These are phyloP conservation scores for Capsella rubella DNA, from an alignment of 441 rosid species.

Conservation along the genomic window DNA sequence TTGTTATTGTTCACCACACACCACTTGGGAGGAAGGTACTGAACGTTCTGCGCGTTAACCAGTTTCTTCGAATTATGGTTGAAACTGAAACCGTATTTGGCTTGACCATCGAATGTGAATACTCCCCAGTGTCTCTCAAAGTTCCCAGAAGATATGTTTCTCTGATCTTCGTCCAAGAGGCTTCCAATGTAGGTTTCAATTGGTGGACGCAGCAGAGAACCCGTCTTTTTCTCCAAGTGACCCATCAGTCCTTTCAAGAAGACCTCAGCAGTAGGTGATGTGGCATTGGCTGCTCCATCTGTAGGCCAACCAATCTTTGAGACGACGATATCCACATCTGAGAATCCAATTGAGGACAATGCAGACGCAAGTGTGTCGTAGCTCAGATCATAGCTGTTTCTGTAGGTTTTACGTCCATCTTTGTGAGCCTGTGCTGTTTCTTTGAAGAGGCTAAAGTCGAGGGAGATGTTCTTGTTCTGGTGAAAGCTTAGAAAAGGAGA, in stretches of 20 bases:
- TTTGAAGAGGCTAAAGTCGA: conserved; percentile 74
- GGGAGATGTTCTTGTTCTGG: conserved; percentile 74
- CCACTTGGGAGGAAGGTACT: conserved; percentile 81
- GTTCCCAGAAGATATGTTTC: conserved; percentile 61
- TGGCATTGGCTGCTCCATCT: conserved; percentile 80
- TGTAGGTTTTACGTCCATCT: conserved; percentile 64
- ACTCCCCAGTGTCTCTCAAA: conserved; percentile 93
- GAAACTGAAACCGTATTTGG: conserved; percentile 67
- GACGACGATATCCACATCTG: conserved; percentile 64
- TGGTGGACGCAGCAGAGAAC: conserved; percentile 71
- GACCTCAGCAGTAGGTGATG: conserved; percentile 56
- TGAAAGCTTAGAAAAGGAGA: conserved; percentile 66
- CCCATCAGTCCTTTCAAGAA: conserved; percentile 70
- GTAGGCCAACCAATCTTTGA: conserved; percentile 94
- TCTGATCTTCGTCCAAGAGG: conserved; percentile 81
- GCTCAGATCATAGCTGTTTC: conserved; percentile 79
- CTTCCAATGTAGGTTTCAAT: conserved; percentile 66
- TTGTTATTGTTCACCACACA: conserved; percentile 81
- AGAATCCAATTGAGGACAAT: conserved; percentile 64
- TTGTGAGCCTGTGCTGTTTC: conserved; percentile 55
- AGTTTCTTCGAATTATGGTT: conserved; percentile 61
- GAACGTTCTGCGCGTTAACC: conserved; percentile 70
- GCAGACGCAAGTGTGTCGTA: conserved; percentile 70
- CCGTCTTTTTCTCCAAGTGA: conserved; percentile 66
- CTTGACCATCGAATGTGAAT: conserved; percentile 93